A percentile compares a stretch with the other conserved stretches of the same genome.
These are phyloP conservation scores for Rutstroemia sp. DNA, from an alignment of 2,329 filamentous ascomycete species.

Conservation along the genomic window DNA sequence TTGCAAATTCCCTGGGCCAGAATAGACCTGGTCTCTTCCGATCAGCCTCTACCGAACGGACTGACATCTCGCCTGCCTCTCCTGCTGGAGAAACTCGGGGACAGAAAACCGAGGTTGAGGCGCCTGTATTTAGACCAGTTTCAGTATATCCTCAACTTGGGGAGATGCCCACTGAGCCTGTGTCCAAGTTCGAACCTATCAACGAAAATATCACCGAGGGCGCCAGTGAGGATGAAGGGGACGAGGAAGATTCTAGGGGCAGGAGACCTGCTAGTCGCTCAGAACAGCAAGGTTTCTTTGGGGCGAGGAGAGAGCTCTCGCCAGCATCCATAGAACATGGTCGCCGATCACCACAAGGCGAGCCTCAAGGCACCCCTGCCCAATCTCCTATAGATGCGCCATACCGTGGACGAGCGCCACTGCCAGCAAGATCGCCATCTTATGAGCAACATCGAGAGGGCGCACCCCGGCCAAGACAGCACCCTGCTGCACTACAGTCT, in stretches of 20 bases:
- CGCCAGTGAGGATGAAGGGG: slow-evolving; percentile 9
- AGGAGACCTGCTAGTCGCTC: not conserved
- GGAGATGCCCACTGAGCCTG: slow-evolving; percentile 14
- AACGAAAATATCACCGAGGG: slow-evolving; percentile 15
- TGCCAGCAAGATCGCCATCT: slow-evolving; percentile 4
- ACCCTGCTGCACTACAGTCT: not conserved
- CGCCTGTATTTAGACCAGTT: slow-evolving; percentile 49
- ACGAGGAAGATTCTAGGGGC: not conserved
- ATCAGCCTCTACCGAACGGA: slow-evolving; percentile 55
- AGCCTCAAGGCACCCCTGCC: not conserved
- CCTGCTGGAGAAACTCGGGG: slow-evolving; percentile 31
- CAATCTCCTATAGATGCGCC: slow-evolving; percentile 1
- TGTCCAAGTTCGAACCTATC: slow-evolving; percentile 12
- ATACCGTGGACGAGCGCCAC: not conserved
- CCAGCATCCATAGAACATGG: slow-evolving; percentile 32
- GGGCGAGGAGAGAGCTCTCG: slow-evolving; percentile 50
- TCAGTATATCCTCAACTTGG: slow-evolving; percentile 74
- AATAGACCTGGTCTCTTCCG: slow-evolving; percentile 77
- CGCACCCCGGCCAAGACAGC: not conserved
- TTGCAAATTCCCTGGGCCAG: slow-evolving; percentile 73
- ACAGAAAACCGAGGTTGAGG: slow-evolving; percentile 47
- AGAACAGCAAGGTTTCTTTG: slow-evolving; percentile 33
- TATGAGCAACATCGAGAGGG: not conserved
- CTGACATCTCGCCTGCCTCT: slow-evolving; percentile 34
- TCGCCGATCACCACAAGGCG: not conserved